phyloP scores from a whole-genome alignment of 495 filamentous ascomycete species.

The Acidiella bohemica region DNA sequence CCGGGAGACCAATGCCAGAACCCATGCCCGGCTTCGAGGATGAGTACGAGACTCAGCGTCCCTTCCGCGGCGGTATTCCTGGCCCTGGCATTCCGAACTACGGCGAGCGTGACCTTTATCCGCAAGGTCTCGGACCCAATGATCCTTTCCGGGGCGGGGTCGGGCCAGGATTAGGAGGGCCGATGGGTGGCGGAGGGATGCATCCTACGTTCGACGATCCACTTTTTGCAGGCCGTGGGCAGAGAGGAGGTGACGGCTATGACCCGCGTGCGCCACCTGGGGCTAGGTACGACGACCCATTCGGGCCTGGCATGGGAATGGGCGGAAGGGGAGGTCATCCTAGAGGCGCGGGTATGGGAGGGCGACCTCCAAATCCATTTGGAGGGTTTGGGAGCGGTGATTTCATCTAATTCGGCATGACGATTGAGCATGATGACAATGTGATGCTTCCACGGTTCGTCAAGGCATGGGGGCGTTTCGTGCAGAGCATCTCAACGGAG shows the following conservation, averaged over 20 bases:
- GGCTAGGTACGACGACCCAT: conserved; percentile 65
- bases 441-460: no score
- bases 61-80: conserved; percentile 38
- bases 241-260: conserved; percentile 33
- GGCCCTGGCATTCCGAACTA: conserved; percentile 36
- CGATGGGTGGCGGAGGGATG: conserved; percentile 59
- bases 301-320: conserved; percentile 60
- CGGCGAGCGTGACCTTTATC: conserved; percentile 77
- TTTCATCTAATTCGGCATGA: conserved; percentile 42
- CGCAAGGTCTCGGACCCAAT: conserved; percentile 68
- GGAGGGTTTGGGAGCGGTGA: conserved; percentile 52
- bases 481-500: no score
- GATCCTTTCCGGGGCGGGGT: conserved; percentile 62
- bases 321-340: conserved; percentile 19
- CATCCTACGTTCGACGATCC: conserved; percentile 92
- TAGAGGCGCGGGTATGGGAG: conserved; percentile 16
- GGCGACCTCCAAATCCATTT: conserved; percentile 42
- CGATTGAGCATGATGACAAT: background rate
- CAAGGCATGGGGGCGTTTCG: no score
- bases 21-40: conserved; percentile 85
- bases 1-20: conserved; percentile 49
- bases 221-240: conserved; percentile 51
- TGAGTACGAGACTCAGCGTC: conserved; percentile 71
- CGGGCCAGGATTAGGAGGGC: conserved; percentile 35
- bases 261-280: conserved; percentile 47